Percentiles rank a stretch among this genome's conserved stretches.
phyloP scores from a whole-genome alignment of 768 basidiomycete species.

The Psilocybe azurescens region DNA sequence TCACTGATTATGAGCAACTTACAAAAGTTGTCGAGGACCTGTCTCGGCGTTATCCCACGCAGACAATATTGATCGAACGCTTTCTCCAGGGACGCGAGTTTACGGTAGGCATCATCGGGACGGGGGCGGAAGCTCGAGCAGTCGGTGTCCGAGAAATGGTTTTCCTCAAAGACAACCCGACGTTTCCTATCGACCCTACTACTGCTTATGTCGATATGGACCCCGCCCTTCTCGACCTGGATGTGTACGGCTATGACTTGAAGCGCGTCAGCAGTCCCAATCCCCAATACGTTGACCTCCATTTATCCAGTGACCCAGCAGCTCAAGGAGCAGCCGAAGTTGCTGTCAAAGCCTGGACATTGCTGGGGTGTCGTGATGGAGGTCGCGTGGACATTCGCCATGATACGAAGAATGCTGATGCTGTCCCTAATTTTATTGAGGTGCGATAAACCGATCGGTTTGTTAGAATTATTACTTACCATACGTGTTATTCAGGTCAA shows the following conservation, averaged over 20 bases:
- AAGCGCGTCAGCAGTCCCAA: conserved; percentile 17
- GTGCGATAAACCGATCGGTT: conserved; percentile 1
- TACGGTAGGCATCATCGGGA: conserved; percentile 30
- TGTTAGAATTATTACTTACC: not conserved
- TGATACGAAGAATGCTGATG: conserved; percentile 8
- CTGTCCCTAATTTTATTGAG: conserved; percentile 21
- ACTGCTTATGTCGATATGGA: conserved; percentile 10
- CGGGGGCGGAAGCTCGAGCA: conserved; percentile 22
- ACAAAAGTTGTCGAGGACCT: conserved; percentile 16
- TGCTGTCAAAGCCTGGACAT: conserved; percentile 24
- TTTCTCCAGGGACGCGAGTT: conserved; percentile 31
- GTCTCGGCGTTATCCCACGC: conserved; percentile 22
- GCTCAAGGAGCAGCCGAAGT: conserved; percentile 14
- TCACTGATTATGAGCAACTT: conserved; percentile 18
- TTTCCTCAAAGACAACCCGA: conserved; percentile 18
- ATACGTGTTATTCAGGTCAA: conserved; percentile 5
- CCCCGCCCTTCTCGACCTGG: conserved; percentile 15
- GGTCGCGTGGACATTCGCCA: conserved; percentile 27
- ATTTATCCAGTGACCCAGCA: conserved; percentile 17
- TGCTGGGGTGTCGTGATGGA: conserved; percentile 27
- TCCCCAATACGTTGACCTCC: conserved; percentile 16
- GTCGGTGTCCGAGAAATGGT: conserved; percentile 27
- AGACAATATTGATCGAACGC: conserved; percentile 28
- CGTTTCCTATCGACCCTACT: conserved; percentile 14
- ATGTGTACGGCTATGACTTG: conserved; percentile 22